These are phyloP conservation scores for Lactarius sp. DNA, from an alignment of 768 basidiomycete species.

Conservation along the genomic window DNA sequence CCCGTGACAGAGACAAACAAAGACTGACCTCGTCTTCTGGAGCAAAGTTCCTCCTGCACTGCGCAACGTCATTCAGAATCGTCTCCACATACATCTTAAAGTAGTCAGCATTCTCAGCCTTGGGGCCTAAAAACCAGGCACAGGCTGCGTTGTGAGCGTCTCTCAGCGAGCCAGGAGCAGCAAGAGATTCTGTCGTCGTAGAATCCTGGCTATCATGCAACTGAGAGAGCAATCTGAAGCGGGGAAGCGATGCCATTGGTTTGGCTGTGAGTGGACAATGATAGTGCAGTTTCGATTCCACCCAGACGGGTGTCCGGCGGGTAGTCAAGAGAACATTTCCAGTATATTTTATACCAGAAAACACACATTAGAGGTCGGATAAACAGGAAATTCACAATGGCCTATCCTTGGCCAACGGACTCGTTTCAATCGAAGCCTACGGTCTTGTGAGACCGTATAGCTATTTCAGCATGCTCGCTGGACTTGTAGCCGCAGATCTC, in stretches of 20 bases:
- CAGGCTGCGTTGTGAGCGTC: constrained; percentile 30
- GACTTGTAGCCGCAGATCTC: no score
- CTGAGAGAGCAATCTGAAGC: background rate
- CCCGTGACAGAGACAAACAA: background rate
- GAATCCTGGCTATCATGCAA: background rate
- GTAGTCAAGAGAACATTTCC: background rate
- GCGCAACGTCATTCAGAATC: constrained; percentile 28
- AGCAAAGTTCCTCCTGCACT: constrained; percentile 30
- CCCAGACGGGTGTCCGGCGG: background rate
- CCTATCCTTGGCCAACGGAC: no score
- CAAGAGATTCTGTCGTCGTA: background rate
- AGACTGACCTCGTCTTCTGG: constrained; percentile 32
- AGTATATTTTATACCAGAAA: constrained; percentile 1
- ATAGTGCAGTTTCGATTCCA: background rate
- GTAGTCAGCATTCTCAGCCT: constrained; percentile 35
- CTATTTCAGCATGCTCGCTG: no score
- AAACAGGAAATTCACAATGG: background rate
- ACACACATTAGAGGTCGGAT: background rate
- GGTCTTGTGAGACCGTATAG: no score
- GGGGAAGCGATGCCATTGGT: constrained; percentile 10
- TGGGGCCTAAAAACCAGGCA: constrained; percentile 40
- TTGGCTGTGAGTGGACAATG: background rate
- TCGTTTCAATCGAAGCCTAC: no score
- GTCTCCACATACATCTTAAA: constrained; percentile 30
- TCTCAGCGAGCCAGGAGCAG: constrained; percentile 9